These are phyloP conservation scores for Rhizoctonia solani DNA, from an alignment of 1,284 basidiomycete species.

Conservation along the genomic window DNA sequence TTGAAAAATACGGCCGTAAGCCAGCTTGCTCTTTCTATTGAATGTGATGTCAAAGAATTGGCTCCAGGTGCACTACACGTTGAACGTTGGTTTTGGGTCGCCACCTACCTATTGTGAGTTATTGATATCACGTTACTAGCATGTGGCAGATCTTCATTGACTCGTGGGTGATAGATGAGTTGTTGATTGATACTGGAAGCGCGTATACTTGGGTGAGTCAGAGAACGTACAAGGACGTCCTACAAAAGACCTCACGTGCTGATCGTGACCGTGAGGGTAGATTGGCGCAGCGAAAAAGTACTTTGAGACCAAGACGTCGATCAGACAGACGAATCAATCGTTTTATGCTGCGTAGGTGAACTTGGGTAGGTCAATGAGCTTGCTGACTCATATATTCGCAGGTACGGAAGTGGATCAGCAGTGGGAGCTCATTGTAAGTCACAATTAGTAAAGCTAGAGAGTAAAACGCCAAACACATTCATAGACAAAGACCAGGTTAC, in stretches of 20 bases:
- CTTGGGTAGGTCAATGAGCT: not conserved
- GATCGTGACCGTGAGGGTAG: not conserved
- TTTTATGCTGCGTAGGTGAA: slow-evolving; percentile 12
- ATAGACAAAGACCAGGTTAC: slow-evolving; percentile 32
- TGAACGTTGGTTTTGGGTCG: slow-evolving; percentile 25
- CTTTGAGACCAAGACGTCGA: slow-evolving; percentile 15
- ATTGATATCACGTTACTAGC: not conserved
- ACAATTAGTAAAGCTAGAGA: no score
- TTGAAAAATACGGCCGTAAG: slow-evolving; percentile 31
- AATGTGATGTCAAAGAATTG: no score
- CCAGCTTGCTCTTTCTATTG: no score
- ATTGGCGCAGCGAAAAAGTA: slow-evolving; percentile 27
- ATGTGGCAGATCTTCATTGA: not conserved
- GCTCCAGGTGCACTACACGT: slow-evolving; percentile 23
- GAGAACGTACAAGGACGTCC: not conserved
- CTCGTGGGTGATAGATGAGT: slow-evolving; percentile 4
- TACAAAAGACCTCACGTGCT: no score
- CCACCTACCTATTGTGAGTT: slow-evolving; percentile 27
- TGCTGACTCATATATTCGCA: not conserved
- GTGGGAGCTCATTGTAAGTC: slow-evolving; percentile 15
- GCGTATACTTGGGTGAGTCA: slow-evolving; percentile 30
- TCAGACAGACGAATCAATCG: not conserved
- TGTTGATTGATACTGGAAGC: slow-evolving; percentile 29
- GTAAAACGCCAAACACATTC: no score
- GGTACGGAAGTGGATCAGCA: slow-evolving; percentile 24